Percentiles rank a stretch among this genome's conserved stretches.
phyloP scores from a whole-genome alignment of 78 protist species.

The Isochrysis galbana region DNA sequence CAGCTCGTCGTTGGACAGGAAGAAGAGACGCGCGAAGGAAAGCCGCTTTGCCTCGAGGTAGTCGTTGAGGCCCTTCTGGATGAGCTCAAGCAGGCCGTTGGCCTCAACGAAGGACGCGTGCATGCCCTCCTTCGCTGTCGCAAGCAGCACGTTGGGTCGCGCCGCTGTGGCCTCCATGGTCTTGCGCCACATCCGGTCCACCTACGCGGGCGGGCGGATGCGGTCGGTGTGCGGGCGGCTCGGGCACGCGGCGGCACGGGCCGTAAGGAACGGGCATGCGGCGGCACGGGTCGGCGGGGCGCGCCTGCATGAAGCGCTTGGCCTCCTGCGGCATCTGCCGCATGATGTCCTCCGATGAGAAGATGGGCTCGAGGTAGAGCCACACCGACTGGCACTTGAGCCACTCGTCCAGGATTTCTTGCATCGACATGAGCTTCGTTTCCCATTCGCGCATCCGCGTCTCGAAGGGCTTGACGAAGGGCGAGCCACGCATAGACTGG shows the following conservation, averaged over 20 bases:
- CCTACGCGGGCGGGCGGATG: no score
- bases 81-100: conserved; percentile 66
- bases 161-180: conserved; percentile 44
- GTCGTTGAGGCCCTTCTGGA: conserved; percentile 77
- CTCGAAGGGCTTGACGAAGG: conserved; percentile 61
- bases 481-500: conserved; percentile 55
- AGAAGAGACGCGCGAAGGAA: conserved; percentile 86
- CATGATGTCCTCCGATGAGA: conserved; percentile 72
- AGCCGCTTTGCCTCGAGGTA: conserved; percentile 86
- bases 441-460: conserved; percentile 53
- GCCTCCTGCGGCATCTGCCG: conserved; percentile 70
- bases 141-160: conserved; percentile 61
- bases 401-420: conserved; percentile 77
- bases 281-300: conserved; percentile 20
- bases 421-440: conserved; percentile 31
- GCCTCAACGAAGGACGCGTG: conserved; percentile 69
- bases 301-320: conserved; percentile 36
- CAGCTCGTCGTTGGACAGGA: no score
- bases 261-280: no score
- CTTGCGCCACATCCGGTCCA: conserved; percentile 67
- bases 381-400: conserved; percentile 61
- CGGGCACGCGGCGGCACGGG: no score
- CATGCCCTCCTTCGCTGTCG: conserved; percentile 65
- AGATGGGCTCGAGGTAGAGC: conserved; percentile 83
- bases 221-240: no score